Percentiles rank a stretch among this genome's conserved stretches.
These are phyloP conservation scores for Trametes cingulata DNA, from an alignment of 768 basidiomycete genomes.

Conservation along the genomic window DNA sequence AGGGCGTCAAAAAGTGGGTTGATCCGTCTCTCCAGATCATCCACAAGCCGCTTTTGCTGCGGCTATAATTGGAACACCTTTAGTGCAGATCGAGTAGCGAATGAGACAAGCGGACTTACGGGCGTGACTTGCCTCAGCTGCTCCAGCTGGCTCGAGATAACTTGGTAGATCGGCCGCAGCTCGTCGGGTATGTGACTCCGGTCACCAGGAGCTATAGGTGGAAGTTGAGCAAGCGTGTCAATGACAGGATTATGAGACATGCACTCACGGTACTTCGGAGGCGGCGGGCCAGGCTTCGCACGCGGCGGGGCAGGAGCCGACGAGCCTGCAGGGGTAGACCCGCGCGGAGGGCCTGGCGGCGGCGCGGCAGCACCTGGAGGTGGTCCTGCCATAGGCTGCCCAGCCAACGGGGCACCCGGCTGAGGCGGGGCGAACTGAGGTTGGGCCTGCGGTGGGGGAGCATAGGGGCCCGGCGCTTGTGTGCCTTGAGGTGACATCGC, in stretches of 20 bases:
- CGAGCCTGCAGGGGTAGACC: slow-evolving; percentile 25
- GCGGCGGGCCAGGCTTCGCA: slow-evolving; percentile 41
- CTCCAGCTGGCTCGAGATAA: slow-evolving; percentile 63
- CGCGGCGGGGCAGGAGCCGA: slow-evolving; percentile 35
- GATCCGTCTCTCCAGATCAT: slow-evolving; percentile 85
- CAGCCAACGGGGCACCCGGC: slow-evolving; percentile 1
- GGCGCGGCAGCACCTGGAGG: slow-evolving; percentile 32
- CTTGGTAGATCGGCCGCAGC: slow-evolving; percentile 62
- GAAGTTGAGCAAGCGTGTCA: slow-evolving; percentile 8
- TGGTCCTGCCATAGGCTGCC: slow-evolving; percentile 18
- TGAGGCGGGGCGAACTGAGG: slow-evolving; percentile 13
- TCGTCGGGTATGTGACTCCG: slow-evolving; percentile 85
- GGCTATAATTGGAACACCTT: slow-evolving; percentile 45
- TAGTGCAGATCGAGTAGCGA: neutral
- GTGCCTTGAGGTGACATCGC: slow-evolving; percentile 33
- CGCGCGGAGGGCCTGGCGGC: slow-evolving; percentile 26
- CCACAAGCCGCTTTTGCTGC: slow-evolving; percentile 79
- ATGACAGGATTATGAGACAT: neutral
- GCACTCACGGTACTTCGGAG: slow-evolving; percentile 60
- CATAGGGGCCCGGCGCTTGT: slow-evolving; percentile 33
- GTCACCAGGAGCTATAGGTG: slow-evolving; percentile 75
- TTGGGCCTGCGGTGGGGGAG: slow-evolving; percentile 20
- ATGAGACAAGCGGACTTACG: slow-evolving; percentile 45
- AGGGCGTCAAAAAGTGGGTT: slow-evolving; percentile 88
- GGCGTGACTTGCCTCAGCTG: slow-evolving; percentile 74